phyloP scores from a whole-genome alignment of 2,329 filamentous ascomycete species.

The Tolypocladium paradoxum region DNA sequence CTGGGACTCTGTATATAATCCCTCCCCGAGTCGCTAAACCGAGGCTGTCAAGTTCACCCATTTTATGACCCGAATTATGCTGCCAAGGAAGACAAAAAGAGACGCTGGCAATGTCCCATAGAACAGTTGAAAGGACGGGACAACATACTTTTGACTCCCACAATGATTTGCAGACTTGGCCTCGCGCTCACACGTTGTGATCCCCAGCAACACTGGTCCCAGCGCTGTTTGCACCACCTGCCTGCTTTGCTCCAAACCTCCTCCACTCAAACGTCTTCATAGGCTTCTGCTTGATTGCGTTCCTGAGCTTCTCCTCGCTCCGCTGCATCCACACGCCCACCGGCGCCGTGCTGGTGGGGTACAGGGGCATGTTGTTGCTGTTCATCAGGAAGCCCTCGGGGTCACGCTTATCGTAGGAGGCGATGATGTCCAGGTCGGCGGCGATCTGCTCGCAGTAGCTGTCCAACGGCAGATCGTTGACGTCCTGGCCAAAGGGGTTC shows the following conservation, averaged over 20 bases:
- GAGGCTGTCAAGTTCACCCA: background rate
- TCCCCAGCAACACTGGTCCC: background rate
- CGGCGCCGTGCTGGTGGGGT: conserved; percentile 36
- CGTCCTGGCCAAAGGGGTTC: conserved; percentile 74
- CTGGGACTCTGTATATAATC: background rate
- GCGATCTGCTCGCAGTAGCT: conserved; percentile 66
- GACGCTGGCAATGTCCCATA: background rate
- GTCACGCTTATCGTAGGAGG: conserved; percentile 32
- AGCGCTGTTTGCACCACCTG: background rate
- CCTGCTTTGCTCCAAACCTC: conserved; percentile 5
- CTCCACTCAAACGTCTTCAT: conserved; percentile 22
- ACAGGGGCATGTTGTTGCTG: conserved; percentile 40
- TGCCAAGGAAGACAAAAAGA: background rate
- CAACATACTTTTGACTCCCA: background rate
- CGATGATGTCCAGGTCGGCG: conserved; percentile 63
- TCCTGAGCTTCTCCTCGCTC: conserved; percentile 27
- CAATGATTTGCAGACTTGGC: background rate
- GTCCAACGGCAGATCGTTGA: conserved; percentile 72
- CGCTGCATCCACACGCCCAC: conserved; percentile 27
- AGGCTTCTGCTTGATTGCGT: conserved; percentile 30
- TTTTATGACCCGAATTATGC: background rate
- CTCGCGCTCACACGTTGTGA: background rate
- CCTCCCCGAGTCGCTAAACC: background rate
- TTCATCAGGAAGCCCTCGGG: conserved; percentile 21
- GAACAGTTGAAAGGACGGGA: background rate